Percentiles rank a stretch among this genome's conserved stretches.
These are phyloP conservation scores for Dacryopinax primogenitus DNA, from an alignment of 768 basidiomycete genomes.

Conservation along the genomic window DNA sequence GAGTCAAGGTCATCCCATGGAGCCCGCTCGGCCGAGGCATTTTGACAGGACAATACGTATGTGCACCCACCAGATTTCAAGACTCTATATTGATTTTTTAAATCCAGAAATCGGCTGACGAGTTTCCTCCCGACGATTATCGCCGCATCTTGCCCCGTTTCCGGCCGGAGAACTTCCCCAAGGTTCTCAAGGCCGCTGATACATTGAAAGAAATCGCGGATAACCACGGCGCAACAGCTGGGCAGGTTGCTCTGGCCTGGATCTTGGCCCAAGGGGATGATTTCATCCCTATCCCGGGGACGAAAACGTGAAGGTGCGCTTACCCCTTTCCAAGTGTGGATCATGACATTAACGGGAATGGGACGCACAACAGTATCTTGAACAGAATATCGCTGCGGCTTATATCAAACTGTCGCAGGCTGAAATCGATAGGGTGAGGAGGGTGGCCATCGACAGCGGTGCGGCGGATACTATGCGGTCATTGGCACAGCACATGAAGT, in stretches of 20 bases:
- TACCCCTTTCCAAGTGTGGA: background rate
- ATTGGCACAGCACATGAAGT: background rate
- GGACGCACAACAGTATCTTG: background rate
- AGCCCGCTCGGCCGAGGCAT: conserved; percentile 42
- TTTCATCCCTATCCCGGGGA: conserved; percentile 25
- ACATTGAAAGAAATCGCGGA: conserved; percentile 26
- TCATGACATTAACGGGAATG: background rate
- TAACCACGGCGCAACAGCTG: conserved; percentile 26
- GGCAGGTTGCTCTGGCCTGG: conserved; percentile 31
- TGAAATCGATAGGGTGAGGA: background rate
- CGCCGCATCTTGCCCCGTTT: conserved; percentile 23
- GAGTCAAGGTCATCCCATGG: conserved; percentile 35
- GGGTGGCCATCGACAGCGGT: background rate
- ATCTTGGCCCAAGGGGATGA: conserved; percentile 23
- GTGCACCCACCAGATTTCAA: conserved; percentile 11
- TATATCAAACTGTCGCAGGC: background rate
- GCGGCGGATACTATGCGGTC: background rate
- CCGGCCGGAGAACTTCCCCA: conserved; percentile 26
- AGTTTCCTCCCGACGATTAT: conserved; percentile 11
- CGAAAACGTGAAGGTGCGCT: background rate
- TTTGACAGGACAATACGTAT: conserved; percentile 36
- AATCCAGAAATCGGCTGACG: conserved; percentile 12
- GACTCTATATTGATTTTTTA: background rate
- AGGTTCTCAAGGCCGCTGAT: conserved; percentile 27
- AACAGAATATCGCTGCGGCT: conserved; percentile 4